These are phyloP conservation scores for Ceratocystis albifundus DNA, from an alignment of 2,329 filamentous ascomycete genomes.

Conservation along the genomic window DNA sequence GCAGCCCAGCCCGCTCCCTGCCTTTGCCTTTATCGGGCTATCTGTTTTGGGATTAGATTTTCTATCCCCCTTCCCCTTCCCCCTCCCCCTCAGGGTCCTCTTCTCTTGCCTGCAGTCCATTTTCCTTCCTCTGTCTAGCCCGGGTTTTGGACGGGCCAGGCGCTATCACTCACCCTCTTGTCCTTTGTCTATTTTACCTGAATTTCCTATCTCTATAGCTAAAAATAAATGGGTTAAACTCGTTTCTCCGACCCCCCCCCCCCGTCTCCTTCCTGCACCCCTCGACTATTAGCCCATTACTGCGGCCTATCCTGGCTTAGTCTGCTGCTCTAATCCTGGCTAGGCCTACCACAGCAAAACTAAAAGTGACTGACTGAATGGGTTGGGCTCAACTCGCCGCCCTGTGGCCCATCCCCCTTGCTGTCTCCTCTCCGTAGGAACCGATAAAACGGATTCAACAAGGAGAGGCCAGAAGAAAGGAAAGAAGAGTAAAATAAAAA, in stretches of 20 bases:
- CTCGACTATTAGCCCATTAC: neutral
- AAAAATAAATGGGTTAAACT: neutral
- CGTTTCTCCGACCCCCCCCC: neutral
- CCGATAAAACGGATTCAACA: slow-evolving; percentile 3
- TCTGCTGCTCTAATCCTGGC: neutral
- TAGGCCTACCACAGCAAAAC: neutral
- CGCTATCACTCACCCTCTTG: neutral
- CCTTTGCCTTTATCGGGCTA: neutral
- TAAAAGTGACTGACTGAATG: too few species aligned
- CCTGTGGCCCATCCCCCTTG: neutral
- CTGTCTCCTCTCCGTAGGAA: neutral
- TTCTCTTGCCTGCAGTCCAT: neutral
- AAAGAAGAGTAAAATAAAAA: neutral
- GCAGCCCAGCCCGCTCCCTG: neutral
- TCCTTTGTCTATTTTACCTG: neutral
- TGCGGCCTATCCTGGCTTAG: neutral
- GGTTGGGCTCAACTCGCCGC: neutral
- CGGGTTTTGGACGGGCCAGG: neutral
- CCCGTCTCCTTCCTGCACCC: neutral
- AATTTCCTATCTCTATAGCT: neutral
- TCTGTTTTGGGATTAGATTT: neutral
- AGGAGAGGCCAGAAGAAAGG: neutral
- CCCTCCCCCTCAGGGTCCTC: neutral
- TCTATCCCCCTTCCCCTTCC: too few species aligned
- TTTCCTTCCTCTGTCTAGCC: neutral